Evolutionary conservation across 2,329 filamentous ascomycete genomes (phyloP), one percentile per base, ranked within the genome.

Genomic region (Verticillium nubilum): DNA sequence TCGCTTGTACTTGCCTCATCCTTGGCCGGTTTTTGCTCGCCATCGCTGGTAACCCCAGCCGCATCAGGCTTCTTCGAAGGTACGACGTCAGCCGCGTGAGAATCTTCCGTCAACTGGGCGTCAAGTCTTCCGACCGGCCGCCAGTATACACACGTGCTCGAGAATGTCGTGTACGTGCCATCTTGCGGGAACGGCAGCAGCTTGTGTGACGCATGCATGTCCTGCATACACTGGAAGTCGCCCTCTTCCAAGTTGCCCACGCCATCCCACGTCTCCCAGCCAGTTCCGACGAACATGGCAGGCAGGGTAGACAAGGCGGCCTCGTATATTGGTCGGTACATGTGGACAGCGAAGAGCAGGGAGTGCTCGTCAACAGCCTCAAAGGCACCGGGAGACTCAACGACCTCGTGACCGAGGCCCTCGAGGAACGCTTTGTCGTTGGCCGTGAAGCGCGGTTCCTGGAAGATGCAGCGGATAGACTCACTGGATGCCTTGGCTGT

Each of bases 261-360:
- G 80, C 72, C 68, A 56, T 83, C 77, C 80, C 83, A 86, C 1
- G 76, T 74, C 9, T 77, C 72, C 67, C 77, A 79, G 0, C 75
- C 74, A 0, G 82, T 87, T 0, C 86, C 87, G 15, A 90, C 76
- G 13, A 86, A 83, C 2, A 88, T 66, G 0, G 73, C 77, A 0
- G 87, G 86, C 1, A 77, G 64, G 0, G 71, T 63, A 2, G 73
- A 65, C 2, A 90, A 71, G 0, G 85, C 77, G 5, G 76, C 68
- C 25, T 80, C 73, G 56, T 85, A 90, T 47, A 82, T 77, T 37
- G 72, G 75, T 25, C 73, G 75, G 59, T 86, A 85, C 60, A 86
- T 77, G 56, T 89, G 87, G 0, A 89, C 78, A 1, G 84, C 86
- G 63, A 83, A 90, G 2, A 88, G 74, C 1, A 91, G 68, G 0